A percentile compares a stretch with the other conserved stretches of the same genome.
These are phyloP conservation scores for Haematococcus sp. DNA, from an alignment of 139 green algal genomes.

Conservation along the genomic window DNA sequence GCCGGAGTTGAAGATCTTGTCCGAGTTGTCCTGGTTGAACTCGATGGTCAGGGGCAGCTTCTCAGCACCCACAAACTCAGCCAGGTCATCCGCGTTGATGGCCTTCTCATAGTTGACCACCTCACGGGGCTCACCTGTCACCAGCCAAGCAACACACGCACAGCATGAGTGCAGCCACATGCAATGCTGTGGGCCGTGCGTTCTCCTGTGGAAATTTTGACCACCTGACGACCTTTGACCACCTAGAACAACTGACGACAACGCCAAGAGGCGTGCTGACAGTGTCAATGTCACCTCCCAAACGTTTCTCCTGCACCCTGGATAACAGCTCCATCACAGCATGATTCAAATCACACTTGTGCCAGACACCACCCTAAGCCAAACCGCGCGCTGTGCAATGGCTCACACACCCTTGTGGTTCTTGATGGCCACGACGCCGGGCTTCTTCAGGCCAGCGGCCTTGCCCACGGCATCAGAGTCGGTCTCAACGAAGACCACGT, in stretches of 20 bases:
- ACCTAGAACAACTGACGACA: too few species aligned
- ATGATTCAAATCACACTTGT: too few species aligned
- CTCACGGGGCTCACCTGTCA: constrained; percentile 28
- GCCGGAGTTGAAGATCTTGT: constrained; percentile 79
- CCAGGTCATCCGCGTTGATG: constrained; percentile 1
- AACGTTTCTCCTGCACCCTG: too few species aligned
- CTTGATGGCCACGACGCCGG: constrained; percentile 51
- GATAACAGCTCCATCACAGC: too few species aligned
- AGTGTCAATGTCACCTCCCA: too few species aligned
- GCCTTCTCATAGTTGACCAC: constrained; percentile 7
- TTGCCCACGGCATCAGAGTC: constrained; percentile 61
- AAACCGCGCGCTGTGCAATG: background rate
- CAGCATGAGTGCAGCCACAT: background rate
- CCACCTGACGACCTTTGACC: too few species aligned
- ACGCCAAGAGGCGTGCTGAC: too few species aligned
- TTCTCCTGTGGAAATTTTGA: too few species aligned
- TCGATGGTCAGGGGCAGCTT: constrained; percentile 71
- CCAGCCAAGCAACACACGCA: background rate
- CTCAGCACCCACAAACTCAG: constrained; percentile 58
- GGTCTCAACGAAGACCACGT: constrained; percentile 66
- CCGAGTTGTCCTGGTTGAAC: constrained; percentile 66
- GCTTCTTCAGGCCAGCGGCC: constrained; percentile 52
- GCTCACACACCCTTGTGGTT: constrained; percentile 56
- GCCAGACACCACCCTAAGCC: background rate
- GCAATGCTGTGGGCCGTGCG: background rate